phyloP scores from a whole-genome alignment of 1,284 basidiomycete genomes.

The Farysia itapuensis region DNA sequence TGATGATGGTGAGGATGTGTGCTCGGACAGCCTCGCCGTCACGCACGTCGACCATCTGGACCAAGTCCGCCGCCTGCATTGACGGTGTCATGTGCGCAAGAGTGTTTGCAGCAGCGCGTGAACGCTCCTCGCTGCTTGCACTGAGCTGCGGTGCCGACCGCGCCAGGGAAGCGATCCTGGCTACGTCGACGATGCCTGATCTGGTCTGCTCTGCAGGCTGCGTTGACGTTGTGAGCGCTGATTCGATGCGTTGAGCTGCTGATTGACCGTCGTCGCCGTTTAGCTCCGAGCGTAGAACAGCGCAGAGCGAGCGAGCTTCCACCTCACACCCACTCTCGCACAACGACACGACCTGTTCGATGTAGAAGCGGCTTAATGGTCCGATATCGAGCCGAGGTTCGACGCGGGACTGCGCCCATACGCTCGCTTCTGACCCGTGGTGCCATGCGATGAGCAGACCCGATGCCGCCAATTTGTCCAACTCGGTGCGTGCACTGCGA shows the following conservation, averaged over 20 bases:
- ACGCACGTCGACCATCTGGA: constrained; percentile 18
- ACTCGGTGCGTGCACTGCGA: background rate
- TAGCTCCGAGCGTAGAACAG: background rate
- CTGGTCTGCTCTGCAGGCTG: no score
- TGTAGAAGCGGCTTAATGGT: constrained; percentile 5
- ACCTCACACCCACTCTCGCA: background rate
- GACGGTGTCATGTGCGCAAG: no score
- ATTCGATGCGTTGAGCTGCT: constrained; percentile 1
- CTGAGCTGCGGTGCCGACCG: no score
- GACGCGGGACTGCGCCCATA: constrained; percentile 1
- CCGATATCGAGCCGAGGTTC: background rate
- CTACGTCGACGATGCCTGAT: no score
- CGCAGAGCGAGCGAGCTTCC: constrained; percentile 1
- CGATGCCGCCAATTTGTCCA: constrained; percentile 1
- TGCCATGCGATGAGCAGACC: constrained; percentile 17
- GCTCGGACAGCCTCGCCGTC: constrained; percentile 6
- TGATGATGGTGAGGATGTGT: constrained; percentile 1
- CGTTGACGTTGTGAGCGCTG: no score
- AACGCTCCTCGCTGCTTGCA: no score
- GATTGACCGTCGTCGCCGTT: constrained; percentile 6
- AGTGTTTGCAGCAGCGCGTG: no score
- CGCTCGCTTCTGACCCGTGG: constrained; percentile 5
- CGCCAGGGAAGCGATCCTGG: background rate
- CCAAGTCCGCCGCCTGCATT: background rate
- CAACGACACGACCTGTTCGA: background rate